Base-by-base conservation (phyloP, 225 moss, liverwort and hornwort species). In the Physcomitrium patens region DNA sequence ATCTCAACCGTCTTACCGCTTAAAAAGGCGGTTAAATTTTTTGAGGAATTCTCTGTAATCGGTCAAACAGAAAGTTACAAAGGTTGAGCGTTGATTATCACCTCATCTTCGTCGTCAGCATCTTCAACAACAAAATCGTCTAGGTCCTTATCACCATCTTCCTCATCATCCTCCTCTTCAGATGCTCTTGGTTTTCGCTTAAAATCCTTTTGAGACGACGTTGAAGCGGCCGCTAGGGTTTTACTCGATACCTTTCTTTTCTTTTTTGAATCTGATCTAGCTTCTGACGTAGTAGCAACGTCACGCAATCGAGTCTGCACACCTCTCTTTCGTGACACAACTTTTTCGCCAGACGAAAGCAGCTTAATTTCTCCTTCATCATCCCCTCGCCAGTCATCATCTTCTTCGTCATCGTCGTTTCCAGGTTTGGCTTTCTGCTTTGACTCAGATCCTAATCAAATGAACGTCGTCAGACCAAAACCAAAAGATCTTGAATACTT, bases 311-410 rank as follows among this genome's bases (percentile, higher is more conserved):
- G 70, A 72, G 73, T 77, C 56, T 63, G 73, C 42, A 70, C 56
- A 26, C 52, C 55, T 66, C 64, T 68, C 66, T 81, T 76, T 61
- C 43, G 49, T 27, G 59, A 54, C 10, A 17, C 11, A 68, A 70
- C 56, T 31, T 50, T 74, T 67, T 77, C 77, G 41, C 77, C 74
- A 45, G 63, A 8, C 3, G 76, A 60, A 49, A 76, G 66, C 3
- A 77, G 57, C 51, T 79, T 66, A 63, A 31, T 73, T 55, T 81
- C 84, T 28, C 76, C 84, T 47, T 81, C 87, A 23, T 71, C 77
- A 9, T 87, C 87, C 73, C 84, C 87, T 77, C 63, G 66, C 84
- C 84, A 87, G 18, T 87, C 79, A 55, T 81, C 83, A 22, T 76
- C 70, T 55, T 77, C 81, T 23, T 77, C 70, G 16, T 69, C 74